Evolutionary conservation across 495 filamentous ascomycete genomes (phyloP).

Genomic region (Rostrohypoxylon terebratum): DNA sequence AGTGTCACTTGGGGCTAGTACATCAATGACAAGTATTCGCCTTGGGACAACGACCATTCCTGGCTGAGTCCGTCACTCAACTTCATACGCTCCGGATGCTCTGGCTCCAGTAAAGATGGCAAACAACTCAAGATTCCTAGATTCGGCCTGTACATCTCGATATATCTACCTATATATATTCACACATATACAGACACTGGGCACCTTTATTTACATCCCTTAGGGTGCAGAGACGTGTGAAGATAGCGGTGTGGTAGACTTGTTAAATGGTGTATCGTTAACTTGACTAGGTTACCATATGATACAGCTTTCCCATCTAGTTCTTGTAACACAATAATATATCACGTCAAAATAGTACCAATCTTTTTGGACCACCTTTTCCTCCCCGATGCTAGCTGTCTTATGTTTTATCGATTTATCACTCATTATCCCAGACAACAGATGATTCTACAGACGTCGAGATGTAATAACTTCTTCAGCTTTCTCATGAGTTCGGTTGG

Average conservation of each 20-base stretch:
- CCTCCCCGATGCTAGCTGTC: too few species aligned
- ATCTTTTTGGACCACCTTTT: too few species aligned
- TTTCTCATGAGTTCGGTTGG: too few species aligned
- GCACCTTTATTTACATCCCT: neutral
- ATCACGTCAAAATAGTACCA: too few species aligned
- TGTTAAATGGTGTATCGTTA: neutral
- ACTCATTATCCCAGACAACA: too few species aligned
- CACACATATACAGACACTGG: neutral
- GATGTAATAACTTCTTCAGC: too few species aligned
- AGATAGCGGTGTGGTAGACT: neutral
- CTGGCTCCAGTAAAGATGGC: neutral
- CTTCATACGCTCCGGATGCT: neutral
- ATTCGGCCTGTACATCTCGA: neutral
- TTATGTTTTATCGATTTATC: too few species aligned
- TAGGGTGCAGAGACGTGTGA: neutral
- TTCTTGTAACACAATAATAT: neutral
- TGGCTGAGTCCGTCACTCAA: neutral
- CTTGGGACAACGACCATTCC: neutral
- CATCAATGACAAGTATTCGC: neutral
- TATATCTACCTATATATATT: too few species aligned
- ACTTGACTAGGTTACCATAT: neutral
- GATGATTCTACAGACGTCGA: too few species aligned
- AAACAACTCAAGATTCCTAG: neutral
- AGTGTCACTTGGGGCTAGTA: neutral
- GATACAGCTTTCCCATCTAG: neutral